Percentiles rank a stretch among this genome's conserved stretches.
Evolutionary conservation across 2,329 filamentous ascomycete species (phyloP).

Genomic region (Thielaviopsis ethacetica): DNA sequence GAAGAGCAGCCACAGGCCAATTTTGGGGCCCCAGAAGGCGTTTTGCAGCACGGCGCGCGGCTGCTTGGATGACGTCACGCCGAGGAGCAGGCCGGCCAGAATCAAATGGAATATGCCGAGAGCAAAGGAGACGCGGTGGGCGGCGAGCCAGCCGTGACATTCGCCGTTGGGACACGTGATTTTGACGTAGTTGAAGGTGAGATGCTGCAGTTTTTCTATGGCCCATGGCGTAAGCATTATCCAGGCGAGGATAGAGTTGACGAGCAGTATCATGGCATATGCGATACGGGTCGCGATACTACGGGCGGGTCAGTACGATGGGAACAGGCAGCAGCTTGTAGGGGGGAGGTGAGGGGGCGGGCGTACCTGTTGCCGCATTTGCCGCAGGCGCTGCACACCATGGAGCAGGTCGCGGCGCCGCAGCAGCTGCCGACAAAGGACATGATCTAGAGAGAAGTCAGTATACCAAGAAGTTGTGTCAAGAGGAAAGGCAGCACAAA

Average conservation of each 20-base stretch:
- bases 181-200: constrained; percentile 90
- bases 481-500: background rate
- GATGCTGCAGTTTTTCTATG: constrained; percentile 81
- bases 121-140: constrained; percentile 95
- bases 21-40: constrained; percentile 97
- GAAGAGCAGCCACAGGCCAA: constrained; percentile 73
- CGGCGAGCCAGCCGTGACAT: constrained; percentile 90
- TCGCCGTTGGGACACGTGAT: constrained; percentile 82
- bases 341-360: background rate
- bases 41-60: constrained; percentile 82
- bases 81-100: constrained; percentile 68
- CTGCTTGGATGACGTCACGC: constrained; percentile 74
- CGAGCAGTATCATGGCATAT: constrained; percentile 81
- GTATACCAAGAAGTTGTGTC: background rate
- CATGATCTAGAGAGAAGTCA: constrained; percentile 38
- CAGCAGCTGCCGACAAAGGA: constrained; percentile 82
- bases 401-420: constrained; percentile 89
- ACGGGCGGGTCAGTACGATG: constrained; percentile 12
- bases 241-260: constrained; percentile 97
- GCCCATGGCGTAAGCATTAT: constrained; percentile 99
- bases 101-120: constrained; percentile 87
- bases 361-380: constrained; percentile 86
- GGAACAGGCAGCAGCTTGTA: constrained; percentile 3
- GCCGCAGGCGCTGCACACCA: constrained; percentile 86
- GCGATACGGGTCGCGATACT: constrained; percentile 95